A percentile compares a stretch with the other conserved stretches of the same genome.
Evolutionary conservation across 2,329 filamentous ascomycete genomes (phyloP).

Genomic region (Aspergillus versicolor): DNA sequence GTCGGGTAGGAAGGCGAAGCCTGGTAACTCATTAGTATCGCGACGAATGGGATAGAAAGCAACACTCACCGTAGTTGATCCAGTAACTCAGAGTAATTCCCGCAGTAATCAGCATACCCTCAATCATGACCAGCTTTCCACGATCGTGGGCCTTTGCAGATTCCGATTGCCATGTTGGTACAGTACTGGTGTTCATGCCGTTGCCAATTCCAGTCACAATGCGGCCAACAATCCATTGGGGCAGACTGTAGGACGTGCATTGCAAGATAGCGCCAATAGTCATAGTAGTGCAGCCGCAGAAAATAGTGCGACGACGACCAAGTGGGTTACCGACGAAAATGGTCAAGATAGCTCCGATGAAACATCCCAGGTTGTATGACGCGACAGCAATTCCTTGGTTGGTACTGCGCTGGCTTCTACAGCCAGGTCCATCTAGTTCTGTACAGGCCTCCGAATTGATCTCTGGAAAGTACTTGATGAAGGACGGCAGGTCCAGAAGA

Average conservation of each 20-base stretch:
- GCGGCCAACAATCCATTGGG: slow-evolving; percentile 22
- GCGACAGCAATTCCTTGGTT: slow-evolving; percentile 41
- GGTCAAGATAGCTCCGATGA: slow-evolving; percentile 36
- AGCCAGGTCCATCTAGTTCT: not conserved
- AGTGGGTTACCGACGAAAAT: slow-evolving; percentile 16
- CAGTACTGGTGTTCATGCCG: slow-evolving; percentile 22
- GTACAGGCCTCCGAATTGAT: slow-evolving; percentile 20
- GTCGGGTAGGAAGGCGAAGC: slow-evolving; percentile 1
- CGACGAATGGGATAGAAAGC: not conserved
- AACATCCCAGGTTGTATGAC: slow-evolving; percentile 49
- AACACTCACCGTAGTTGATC: slow-evolving; percentile 18
- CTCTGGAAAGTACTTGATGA: slow-evolving; percentile 40
- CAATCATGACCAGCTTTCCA: slow-evolving; percentile 20
- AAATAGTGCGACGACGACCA: slow-evolving; percentile 17
- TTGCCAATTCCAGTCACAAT: slow-evolving; percentile 21
- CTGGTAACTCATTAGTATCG: not conserved
- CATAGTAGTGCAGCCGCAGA: slow-evolving; percentile 17
- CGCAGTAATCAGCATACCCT: slow-evolving; percentile 19
- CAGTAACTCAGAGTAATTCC: slow-evolving; percentile 20
- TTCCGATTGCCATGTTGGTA: slow-evolving; percentile 21
- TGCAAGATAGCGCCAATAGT: slow-evolving; percentile 19
- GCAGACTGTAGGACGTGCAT: slow-evolving; percentile 17
- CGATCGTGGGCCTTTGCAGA: slow-evolving; percentile 20
- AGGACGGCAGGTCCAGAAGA: slow-evolving; percentile 41
- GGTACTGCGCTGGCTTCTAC: slow-evolving; percentile 17